A percentile compares a stretch with the other conserved stretches of the same genome.
phyloP scores from a whole-genome alignment of 2,329 filamentous ascomycete genomes.

The Alternaria conjuncta region DNA sequence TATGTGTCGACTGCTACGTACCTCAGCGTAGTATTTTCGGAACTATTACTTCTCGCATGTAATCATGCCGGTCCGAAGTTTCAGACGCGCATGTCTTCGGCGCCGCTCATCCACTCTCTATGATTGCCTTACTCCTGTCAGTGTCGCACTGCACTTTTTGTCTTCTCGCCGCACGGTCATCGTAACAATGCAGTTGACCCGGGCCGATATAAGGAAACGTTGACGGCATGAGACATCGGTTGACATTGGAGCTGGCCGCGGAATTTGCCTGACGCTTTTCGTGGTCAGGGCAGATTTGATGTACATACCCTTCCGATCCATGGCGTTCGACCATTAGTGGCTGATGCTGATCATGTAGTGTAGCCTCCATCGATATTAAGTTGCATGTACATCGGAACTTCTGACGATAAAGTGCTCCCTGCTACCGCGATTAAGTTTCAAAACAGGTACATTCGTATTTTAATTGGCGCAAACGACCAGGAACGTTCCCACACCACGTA shows the following conservation, averaged over 20 bases:
- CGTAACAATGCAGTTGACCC: neutral
- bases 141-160: slow-evolving; percentile 9
- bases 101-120: neutral
- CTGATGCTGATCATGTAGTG: slow-evolving; percentile 7
- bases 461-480: slow-evolving; percentile 1
- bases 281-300: slow-evolving; percentile 2
- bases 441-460: neutral
- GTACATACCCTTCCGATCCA: slow-evolving; percentile 1
- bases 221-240: neutral
- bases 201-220: neutral
- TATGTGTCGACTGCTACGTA: slow-evolving; percentile 1
- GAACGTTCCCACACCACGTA: neutral
- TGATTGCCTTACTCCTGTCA: neutral
- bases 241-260: neutral
- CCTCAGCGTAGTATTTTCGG: slow-evolving; percentile 11
- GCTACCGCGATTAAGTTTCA: neutral
- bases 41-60: slow-evolving; percentile 8
- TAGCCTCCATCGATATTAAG: slow-evolving; percentile 5
- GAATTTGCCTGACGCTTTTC: slow-evolving; percentile 2
- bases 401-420: neutral
- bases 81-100: slow-evolving; percentile 10
- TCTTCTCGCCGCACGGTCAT: neutral
- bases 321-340: slow-evolving; percentile 1
- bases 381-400: slow-evolving; percentile 10
- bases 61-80: slow-evolving; percentile 11